Percentiles rank a stretch among this genome's conserved stretches.
Evolutionary conservation across 2,329 filamentous ascomycete species (phyloP).

Genomic region (Cordyceps farinosa): DNA sequence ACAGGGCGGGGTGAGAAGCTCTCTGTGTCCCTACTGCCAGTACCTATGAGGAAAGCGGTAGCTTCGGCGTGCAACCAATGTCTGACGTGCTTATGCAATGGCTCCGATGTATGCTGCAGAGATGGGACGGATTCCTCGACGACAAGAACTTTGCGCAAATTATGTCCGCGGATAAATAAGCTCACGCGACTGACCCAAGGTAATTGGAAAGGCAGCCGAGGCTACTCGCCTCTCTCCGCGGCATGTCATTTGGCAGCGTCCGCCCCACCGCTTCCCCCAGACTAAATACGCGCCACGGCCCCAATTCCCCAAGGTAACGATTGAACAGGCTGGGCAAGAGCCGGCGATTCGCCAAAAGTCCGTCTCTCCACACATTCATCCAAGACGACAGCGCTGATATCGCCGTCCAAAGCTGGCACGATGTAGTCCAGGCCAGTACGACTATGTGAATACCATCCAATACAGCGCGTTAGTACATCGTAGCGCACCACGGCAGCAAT

Average conservation of each 20-base stretch:
- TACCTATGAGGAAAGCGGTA: background rate
- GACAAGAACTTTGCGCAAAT: background rate
- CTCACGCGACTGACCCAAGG: background rate
- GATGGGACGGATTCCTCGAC: background rate
- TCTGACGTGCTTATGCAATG: too few relatives aligned
- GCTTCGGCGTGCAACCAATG: background rate
- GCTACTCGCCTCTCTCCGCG: constrained; percentile 2
- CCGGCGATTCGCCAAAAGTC: constrained; percentile 12
- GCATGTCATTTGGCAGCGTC: background rate
- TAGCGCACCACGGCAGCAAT: too few relatives aligned
- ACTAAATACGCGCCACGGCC: background rate
- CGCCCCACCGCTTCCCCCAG: constrained; percentile 5
- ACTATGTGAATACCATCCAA: background rate
- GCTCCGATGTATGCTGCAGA: too few relatives aligned
- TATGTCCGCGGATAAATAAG: background rate
- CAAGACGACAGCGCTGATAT: background rate
- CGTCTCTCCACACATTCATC: background rate
- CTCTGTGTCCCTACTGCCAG: background rate
- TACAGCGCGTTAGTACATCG: background rate
- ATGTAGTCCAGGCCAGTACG: background rate
- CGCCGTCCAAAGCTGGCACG: too few relatives aligned
- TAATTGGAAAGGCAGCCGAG: constrained; percentile 1
- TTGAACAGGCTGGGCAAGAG: background rate
- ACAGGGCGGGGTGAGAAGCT: background rate
- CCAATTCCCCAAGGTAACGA: too few relatives aligned